Evolutionary conservation across 495 filamentous ascomycete genomes (phyloP), one percentile per base, ranked within the genome.

Genomic region (Hypoxylon perforatum): DNA sequence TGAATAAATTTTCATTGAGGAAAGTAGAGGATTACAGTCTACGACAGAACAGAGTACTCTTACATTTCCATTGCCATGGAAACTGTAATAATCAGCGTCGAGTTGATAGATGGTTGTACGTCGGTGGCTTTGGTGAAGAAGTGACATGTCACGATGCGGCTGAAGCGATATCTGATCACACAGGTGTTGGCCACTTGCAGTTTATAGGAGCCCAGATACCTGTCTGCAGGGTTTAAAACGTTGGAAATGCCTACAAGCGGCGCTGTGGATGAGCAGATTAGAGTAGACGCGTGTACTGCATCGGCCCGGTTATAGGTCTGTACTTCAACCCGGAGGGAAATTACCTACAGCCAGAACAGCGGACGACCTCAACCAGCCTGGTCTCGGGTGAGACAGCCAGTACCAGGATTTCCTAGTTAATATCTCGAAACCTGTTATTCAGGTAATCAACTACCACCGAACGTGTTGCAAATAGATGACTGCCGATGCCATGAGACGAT

Each of bases 381-480:
- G 50, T 11, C 15, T n/a, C 42, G 47, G 14, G 56, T 57, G 61
- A 64, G 56, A 69, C 66, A 58, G 49, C 39, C 36, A 19, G 19
- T 61, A 38, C 60, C 59, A 36, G 66, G 60, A 47, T 58, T 33
- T 18, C 23, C 60, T 44, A 28, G 53, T 17, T 56, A 38, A 14
- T 35, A 51, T n/a, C 1, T 46, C 6, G 44, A 52, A 39, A 12
- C 28, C 52, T 36, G 38, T n/a, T 41, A 9, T 36, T n/a, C 17
- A 21, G 19, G 33, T 30, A 19, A 41, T 36, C 39, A 35, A 25
- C 25, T 56, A 38, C 21, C 21, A 47, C 58, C 63, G 15, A 53
- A 47, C 17, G 56, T 61, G 66, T 69, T 51, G 23, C 66, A 61
- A 30, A 39, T 69, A 69, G 49, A 64, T 64, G 18, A 17, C 39